These are phyloP conservation scores for Rhodotorula toruloides DNA, from an alignment of 768 basidiomycete genomes.

Conservation along the genomic window DNA sequence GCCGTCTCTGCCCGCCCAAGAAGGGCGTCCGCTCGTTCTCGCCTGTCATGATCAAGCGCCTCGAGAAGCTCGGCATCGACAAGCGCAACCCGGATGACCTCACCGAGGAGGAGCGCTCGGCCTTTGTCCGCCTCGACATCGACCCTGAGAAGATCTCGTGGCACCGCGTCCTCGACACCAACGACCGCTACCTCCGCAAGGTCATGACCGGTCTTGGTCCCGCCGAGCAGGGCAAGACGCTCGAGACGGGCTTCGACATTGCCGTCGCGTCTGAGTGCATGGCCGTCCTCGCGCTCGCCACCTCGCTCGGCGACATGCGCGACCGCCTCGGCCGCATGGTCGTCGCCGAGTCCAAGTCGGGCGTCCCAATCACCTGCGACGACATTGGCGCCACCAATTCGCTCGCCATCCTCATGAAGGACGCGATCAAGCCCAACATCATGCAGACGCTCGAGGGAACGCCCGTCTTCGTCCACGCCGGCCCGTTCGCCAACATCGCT, in stretches of 20 bases:
- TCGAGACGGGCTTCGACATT: constrained; percentile 91
- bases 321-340: constrained; percentile 91
- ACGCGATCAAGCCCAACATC: constrained; percentile 96
- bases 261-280: constrained; percentile 95
- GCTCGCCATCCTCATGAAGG: constrained; percentile 94
- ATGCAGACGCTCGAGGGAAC: constrained; percentile 98
- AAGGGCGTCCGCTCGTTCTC: constrained; percentile 94
- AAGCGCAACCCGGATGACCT: constrained; percentile 89
- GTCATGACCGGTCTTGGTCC: constrained; percentile 84
- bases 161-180: constrained; percentile 88
- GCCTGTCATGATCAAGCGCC: constrained; percentile 89
- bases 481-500: constrained; percentile 98
- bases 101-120: constrained; percentile 82
- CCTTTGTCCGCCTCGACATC: constrained; percentile 86
- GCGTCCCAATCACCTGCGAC: constrained; percentile 89
- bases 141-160: constrained; percentile 89
- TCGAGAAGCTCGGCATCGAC: constrained; percentile 89
- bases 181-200: constrained; percentile 92
- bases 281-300: constrained; percentile 92
- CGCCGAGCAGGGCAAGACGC: constrained; percentile 82
- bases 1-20: constrained; percentile 81
- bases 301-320: constrained; percentile 82
- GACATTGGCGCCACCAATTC: constrained; percentile 93
- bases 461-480: constrained; percentile 97
- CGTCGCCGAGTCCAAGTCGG: constrained; percentile 83